phyloP scores from a whole-genome alignment of 1,284 basidiomycete genomes.

The Tausonia pullulans region DNA sequence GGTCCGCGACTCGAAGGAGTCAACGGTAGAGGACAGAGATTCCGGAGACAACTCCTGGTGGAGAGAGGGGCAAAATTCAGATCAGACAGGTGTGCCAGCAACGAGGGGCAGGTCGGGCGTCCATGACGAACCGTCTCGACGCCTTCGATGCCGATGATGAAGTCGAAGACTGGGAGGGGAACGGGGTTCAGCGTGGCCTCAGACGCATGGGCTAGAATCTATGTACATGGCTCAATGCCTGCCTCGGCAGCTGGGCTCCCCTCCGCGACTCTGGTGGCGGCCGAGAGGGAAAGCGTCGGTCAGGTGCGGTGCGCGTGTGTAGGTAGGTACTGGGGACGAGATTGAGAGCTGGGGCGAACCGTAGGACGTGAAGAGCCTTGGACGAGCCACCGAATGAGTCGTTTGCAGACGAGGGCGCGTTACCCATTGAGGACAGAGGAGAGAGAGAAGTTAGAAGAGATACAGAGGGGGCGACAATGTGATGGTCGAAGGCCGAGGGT shows the following conservation, averaged over 20 bases:
- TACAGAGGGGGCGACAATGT: no score
- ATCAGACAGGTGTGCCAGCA: background rate
- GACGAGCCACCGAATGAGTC: background rate
- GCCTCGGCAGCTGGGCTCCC: slow-evolving; percentile 10
- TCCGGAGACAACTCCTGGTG: slow-evolving; percentile 16
- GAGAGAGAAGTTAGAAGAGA: background rate
- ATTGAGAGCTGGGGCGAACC: background rate
- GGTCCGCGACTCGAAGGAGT: slow-evolving; percentile 14
- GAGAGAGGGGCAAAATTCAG: background rate
- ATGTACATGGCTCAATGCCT: slow-evolving; percentile 16
- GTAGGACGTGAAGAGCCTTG: slow-evolving; percentile 16
- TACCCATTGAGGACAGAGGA: slow-evolving; percentile 9
- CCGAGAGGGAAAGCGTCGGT: no score
- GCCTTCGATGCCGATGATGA: slow-evolving; percentile 16
- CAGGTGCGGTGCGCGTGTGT: no score
- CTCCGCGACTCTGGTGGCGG: slow-evolving; percentile 4
- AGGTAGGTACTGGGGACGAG: no score
- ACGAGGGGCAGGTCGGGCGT: background rate
- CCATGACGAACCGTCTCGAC: slow-evolving; percentile 6
- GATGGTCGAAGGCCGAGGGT: no score
- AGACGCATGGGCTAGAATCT: background rate
- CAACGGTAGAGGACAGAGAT: slow-evolving; percentile 13
- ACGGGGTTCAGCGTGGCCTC: background rate
- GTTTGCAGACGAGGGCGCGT: slow-evolving; percentile 9
- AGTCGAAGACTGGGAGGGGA: slow-evolving; percentile 14